Conservation (phyloP, 2,329 filamentous ascomycete species). For the Hortaea werneckii region DNA sequence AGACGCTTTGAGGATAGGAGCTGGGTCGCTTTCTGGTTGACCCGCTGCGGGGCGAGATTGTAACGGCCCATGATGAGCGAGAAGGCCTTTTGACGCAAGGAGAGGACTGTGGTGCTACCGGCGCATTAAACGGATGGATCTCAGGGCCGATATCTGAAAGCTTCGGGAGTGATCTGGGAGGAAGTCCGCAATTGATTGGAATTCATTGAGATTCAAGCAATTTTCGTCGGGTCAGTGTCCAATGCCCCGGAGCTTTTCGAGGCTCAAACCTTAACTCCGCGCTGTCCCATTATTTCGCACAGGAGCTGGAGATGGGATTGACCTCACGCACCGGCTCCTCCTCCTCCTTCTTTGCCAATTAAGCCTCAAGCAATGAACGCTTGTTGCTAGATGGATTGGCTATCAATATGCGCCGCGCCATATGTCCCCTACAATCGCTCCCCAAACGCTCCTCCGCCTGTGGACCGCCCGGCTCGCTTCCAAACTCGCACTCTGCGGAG, state of each 20-base stretch:
- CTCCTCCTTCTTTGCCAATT: too few species aligned
- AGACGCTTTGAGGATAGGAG: constrained; percentile 37
- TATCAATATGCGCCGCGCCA: too few species aligned
- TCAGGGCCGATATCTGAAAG: too few species aligned
- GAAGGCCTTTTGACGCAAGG: neutral
- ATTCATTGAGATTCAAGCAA: too few species aligned
- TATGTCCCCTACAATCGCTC: constrained; percentile 43
- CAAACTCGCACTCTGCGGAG: constrained; percentile 12
- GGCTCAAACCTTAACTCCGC: neutral
- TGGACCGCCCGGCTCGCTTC: constrained; percentile 9
- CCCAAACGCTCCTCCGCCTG: constrained; percentile 6
- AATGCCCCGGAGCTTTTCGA: too few species aligned
- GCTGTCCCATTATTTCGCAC: too few species aligned
- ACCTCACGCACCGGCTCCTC: too few species aligned
- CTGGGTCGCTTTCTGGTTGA: constrained; percentile 42
- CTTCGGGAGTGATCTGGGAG: constrained; percentile 13
- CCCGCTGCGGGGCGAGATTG: constrained; percentile 41
- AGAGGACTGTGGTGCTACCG: neutral
- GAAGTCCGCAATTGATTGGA: neutral
- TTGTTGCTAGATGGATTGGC: too few species aligned
- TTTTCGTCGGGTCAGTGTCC: too few species aligned
- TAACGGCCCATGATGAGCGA: constrained; percentile 39
- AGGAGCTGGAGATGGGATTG: too few species aligned
- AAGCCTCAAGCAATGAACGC: too few species aligned
- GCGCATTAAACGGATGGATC: too few species aligned